phyloP scores from a whole-genome alignment of 495 filamentous ascomycete species.

The Amorphotheca resinae region DNA sequence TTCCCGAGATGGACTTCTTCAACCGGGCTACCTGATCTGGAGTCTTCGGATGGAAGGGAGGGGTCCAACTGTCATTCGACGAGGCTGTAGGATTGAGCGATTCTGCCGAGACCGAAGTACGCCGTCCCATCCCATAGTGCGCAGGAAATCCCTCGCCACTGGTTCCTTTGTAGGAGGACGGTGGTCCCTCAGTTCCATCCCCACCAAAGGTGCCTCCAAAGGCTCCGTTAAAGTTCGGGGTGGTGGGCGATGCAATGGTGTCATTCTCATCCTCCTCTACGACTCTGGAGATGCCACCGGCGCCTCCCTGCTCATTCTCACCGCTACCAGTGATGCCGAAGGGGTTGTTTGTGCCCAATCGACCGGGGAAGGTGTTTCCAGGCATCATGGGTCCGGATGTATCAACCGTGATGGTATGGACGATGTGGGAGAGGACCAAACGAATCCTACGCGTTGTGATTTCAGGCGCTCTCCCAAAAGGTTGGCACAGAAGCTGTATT shows the following conservation, averaged over 20 bases:
- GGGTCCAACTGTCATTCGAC: constrained; percentile 77
- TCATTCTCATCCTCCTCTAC: constrained; percentile 50
- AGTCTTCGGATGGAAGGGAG: constrained; percentile 73
- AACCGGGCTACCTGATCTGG: constrained; percentile 68
- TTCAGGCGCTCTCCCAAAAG: constrained; percentile 50
- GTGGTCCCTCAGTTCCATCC: constrained; percentile 26
- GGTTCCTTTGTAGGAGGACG: constrained; percentile 28
- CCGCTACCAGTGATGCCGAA: constrained; percentile 27
- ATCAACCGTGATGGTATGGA: constrained; percentile 3
- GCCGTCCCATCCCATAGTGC: constrained; percentile 86
- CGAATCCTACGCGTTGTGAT: constrained; percentile 42
- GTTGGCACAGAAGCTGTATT: constrained; percentile 54
- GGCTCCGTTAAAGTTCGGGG: constrained; percentile 30
- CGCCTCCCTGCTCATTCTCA: constrained; percentile 17
- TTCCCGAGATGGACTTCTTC: constrained; percentile 67
- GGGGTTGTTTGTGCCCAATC: constrained; percentile 41
- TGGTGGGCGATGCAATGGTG: constrained; percentile 42
- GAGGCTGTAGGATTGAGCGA: constrained; percentile 81
- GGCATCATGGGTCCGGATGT: constrained; percentile 27
- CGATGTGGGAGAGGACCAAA: constrained; percentile 18
- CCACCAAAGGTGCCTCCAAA: constrained; percentile 34
- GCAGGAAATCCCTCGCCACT: constrained; percentile 60
- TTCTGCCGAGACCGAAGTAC: constrained; percentile 94
- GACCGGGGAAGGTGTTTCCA: constrained; percentile 41
- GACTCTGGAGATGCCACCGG: constrained; percentile 35